phyloP scores from a whole-genome alignment of 495 filamentous ascomycete species.

The Aspergillus cavernicola region DNA sequence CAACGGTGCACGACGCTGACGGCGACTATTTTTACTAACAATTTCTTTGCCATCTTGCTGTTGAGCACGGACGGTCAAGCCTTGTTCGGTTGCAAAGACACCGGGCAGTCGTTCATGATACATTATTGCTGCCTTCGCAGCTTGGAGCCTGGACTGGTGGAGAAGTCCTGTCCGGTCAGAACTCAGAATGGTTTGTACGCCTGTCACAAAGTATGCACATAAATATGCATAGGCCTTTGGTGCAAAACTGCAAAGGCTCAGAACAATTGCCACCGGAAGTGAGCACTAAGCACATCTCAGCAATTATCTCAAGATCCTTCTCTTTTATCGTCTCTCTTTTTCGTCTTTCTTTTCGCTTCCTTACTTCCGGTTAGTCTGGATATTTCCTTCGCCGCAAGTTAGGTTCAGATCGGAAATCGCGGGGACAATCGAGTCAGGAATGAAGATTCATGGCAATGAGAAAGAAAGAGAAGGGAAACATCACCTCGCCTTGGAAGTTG shows the following conservation, averaged over 20 bases:
- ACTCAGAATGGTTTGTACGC: neutral
- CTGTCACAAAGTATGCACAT: conserved; percentile 1
- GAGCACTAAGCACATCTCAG: neutral
- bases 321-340: neutral
- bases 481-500: neutral
- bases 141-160: neutral
- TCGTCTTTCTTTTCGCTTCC: neutral
- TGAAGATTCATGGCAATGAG: neutral
- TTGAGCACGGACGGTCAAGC: conserved; percentile 5
- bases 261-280: conserved; percentile 7
- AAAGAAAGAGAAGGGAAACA: conserved; percentile 2
- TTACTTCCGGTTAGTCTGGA: neutral
- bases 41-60: conserved; percentile 12
- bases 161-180: neutral
- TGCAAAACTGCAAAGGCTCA: neutral
- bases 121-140: neutral
- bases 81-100: neutral
- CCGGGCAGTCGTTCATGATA: neutral
- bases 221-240: neutral
- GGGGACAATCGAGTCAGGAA: neutral
- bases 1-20: conserved; percentile 11
- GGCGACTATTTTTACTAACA: conserved; percentile 11
- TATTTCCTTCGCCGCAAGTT: neutral
- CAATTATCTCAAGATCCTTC: neutral
- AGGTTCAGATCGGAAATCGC: neutral